These are phyloP conservation scores for Cyclotella choctawhatcheeana DNA, from an alignment of 108 stramenopile species.

Conservation along the genomic window DNA sequence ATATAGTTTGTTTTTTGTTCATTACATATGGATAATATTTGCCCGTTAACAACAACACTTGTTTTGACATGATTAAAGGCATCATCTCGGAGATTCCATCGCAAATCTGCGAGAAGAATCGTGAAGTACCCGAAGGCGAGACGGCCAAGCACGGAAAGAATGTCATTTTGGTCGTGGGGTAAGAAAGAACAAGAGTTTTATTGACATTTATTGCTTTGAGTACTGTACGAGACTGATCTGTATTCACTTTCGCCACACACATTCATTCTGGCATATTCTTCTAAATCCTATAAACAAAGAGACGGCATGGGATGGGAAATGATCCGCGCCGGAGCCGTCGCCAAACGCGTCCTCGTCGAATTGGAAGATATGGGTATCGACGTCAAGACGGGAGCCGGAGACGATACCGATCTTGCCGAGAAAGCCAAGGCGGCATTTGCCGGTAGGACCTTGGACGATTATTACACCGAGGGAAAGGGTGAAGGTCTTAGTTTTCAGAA, in stretches of 20 bases:
- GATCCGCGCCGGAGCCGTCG: constrained; percentile 70
- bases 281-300: constrained; percentile 23
- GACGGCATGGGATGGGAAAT: constrained; percentile 77
- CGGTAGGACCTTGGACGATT: constrained; percentile 54
- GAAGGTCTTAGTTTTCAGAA: constrained; percentile 56
- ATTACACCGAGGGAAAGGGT: constrained; percentile 61
- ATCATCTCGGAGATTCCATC: constrained; percentile 1
- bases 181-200: not conserved
- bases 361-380: constrained; percentile 53
- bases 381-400: constrained; percentile 45
- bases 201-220: not conserved
- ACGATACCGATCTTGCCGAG: constrained; percentile 13
- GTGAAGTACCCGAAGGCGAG: constrained; percentile 26
- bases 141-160: constrained; percentile 38
- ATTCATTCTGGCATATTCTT: not conserved
- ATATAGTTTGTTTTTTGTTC: too few relatives aligned
- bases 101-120: constrained; percentile 37
- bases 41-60: not conserved
- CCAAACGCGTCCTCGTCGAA: constrained; percentile 50
- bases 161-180: constrained; percentile 58
- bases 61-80: not conserved
- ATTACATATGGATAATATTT: not conserved
- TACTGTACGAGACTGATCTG: too few relatives aligned
- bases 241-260: not conserved
- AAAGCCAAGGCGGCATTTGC: constrained; percentile 48